Percentiles rank a stretch among this genome's conserved stretches.
Evolutionary conservation across 495 filamentous ascomycete genomes (phyloP).

Genomic region (Jackrogersella multiformis): DNA sequence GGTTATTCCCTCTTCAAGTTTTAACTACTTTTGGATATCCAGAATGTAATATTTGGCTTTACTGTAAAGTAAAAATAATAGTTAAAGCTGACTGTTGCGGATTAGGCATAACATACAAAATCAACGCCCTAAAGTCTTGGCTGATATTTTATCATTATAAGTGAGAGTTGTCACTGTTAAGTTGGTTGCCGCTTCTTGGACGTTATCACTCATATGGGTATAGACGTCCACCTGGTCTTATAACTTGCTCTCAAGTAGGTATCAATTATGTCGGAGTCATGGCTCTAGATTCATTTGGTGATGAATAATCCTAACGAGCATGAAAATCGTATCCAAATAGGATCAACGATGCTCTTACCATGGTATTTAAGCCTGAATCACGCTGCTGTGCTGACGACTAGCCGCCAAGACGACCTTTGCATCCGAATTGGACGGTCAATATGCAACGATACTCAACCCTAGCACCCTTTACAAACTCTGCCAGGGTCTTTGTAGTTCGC

Average conservation of each 20-base stretch:
- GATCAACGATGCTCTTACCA: neutral
- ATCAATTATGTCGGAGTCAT: conserved; percentile 1
- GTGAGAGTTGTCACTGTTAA: conserved; percentile 15
- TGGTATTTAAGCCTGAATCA: conserved; percentile 31
- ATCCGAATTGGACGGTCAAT: conserved; percentile 45
- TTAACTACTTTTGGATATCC: too few relatives aligned
- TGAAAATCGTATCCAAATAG: conserved; percentile 3
- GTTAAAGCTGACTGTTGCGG: neutral
- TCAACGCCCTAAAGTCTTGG: conserved; percentile 5
- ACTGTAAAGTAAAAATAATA: neutral
- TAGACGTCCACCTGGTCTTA: neutral
- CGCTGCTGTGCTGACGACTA: conserved; percentile 23
- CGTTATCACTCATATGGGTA: neutral
- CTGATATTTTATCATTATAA: neutral
- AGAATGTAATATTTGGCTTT: neutral
- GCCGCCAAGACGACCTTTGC: conserved; percentile 36
- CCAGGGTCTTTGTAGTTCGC: conserved; percentile 16
- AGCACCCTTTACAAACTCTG: conserved; percentile 19
- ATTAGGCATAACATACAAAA: neutral
- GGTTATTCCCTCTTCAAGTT: too few relatives aligned
- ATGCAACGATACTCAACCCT: conserved; percentile 37
- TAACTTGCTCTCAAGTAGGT: conserved; percentile 1
- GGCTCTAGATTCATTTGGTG: neutral
- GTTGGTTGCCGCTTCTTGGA: neutral
- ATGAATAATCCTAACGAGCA: neutral